These are phyloP conservation scores for Phytophthora citricola DNA, from an alignment of 352 stramenopile species.

Conservation along the genomic window DNA sequence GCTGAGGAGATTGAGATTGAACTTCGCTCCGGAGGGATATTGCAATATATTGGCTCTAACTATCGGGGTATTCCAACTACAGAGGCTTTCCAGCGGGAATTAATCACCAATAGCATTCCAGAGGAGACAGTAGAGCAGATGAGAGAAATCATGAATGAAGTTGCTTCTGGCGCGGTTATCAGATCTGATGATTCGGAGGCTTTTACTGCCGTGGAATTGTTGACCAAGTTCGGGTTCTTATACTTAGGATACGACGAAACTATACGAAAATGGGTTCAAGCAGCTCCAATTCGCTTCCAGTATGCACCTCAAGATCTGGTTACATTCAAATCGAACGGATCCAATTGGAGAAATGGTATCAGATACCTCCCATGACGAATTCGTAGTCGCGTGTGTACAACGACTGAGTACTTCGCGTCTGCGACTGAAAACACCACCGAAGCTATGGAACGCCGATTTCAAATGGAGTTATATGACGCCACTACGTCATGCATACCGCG, in stretches of 20 bases:
- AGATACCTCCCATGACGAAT: conserved; percentile 39
- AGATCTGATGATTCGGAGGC: conserved; percentile 22
- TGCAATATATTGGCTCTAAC: conserved; percentile 29
- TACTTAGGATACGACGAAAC: conserved; percentile 19
- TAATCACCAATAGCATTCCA: conserved; percentile 1
- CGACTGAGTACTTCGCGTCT: no score
- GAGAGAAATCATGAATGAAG: conserved; percentile 30
- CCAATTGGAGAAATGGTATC: conserved; percentile 37
- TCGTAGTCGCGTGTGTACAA: conserved; percentile 1
- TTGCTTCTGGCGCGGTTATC: conserved; percentile 38
- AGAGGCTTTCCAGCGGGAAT: conserved; percentile 33
- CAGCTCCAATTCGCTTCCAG: conserved; percentile 32
- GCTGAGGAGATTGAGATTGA: conserved; percentile 12
- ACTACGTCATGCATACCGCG: no score
- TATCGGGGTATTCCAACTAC: conserved; percentile 37
- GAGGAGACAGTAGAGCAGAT: conserved; percentile 21
- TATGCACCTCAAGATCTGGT: conserved; percentile 39
- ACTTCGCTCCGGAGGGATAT: conserved; percentile 27
- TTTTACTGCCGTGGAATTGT: conserved; percentile 34
- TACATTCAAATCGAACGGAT: conserved; percentile 37
- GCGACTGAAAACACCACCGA: no score
- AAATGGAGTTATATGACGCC: no score
- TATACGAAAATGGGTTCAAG: background rate
- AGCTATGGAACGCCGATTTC: no score
- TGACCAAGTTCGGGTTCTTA: conserved; percentile 37